phyloP scores from a whole-genome alignment of 2,329 filamentous ascomycete species.

The Hymenoscyphus infarciens region DNA sequence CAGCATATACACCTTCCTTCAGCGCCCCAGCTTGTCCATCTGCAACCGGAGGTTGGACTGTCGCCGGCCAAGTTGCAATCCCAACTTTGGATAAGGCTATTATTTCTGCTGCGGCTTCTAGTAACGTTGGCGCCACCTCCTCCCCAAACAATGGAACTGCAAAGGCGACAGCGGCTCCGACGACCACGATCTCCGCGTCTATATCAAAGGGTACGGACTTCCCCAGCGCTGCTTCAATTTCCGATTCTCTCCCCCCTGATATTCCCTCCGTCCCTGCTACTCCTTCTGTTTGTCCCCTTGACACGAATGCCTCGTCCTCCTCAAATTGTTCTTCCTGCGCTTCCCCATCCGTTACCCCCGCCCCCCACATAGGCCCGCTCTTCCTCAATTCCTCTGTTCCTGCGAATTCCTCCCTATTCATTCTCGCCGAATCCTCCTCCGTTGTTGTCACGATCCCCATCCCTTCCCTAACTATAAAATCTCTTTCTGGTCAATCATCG shows the following conservation, averaged over 20 bases:
- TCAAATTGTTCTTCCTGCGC: background rate
- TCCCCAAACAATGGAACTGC: background rate
- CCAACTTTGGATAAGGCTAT: conserved; percentile 56
- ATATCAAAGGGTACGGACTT: conserved; percentile 1
- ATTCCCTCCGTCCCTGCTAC: too few species aligned
- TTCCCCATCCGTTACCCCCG: background rate
- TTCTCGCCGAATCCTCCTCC: background rate
- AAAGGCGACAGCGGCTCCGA: background rate
- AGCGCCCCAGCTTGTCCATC: conserved; percentile 66
- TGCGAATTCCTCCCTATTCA: background rate
- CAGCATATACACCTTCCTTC: conserved; percentile 59
- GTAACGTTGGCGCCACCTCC: background rate
- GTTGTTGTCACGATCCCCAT: background rate
- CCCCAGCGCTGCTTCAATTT: background rate
- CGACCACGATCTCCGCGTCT: background rate
- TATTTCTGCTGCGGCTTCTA: conserved; percentile 10
- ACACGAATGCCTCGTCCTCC: too few species aligned
- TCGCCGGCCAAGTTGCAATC: conserved; percentile 64
- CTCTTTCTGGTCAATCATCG: background rate
- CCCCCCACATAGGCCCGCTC: background rate
- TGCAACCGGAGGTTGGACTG: conserved; percentile 68
- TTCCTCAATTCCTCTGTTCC: background rate
- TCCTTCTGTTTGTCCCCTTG: too few species aligned
- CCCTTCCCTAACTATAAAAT: background rate
- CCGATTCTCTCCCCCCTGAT: background rate